Evolutionary conservation across 169 alveolate genomes (phyloP).

Genomic region (Cryptosporidium ryanae): DNA sequence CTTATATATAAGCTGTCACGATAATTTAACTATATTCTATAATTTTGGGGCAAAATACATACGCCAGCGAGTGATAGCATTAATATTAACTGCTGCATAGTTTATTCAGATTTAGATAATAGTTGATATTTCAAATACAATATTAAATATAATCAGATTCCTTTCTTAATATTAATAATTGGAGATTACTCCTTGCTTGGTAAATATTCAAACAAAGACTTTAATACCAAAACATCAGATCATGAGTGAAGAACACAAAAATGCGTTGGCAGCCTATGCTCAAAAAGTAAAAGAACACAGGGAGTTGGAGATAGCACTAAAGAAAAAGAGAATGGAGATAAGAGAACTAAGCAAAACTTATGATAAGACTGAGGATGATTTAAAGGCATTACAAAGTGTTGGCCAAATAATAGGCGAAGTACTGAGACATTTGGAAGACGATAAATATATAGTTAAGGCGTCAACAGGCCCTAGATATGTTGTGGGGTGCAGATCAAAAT

Average conservation of each 20-base stretch:
- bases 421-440: slow-evolving; percentile 92
- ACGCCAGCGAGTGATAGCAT: too few species aligned
- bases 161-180: too few species aligned
- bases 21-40: too few species aligned
- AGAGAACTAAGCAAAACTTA: slow-evolving; percentile 84
- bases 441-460: slow-evolving; percentile 95
- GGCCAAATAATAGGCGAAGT: slow-evolving; percentile 99
- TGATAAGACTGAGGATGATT: slow-evolving; percentile 95
- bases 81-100: too few species aligned
- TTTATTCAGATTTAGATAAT: too few species aligned
- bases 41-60: too few species aligned
- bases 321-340: slow-evolving; percentile 83
- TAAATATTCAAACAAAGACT: not conserved
- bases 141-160: too few species aligned
- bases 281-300: slow-evolving; percentile 81
- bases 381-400: slow-evolving; percentile 96
- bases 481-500: slow-evolving; percentile 94
- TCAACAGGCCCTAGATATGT: slow-evolving; percentile 98
- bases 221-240: not conserved
- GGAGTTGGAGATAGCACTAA: slow-evolving; percentile 74
- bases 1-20: too few species aligned
- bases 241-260: slow-evolving; percentile 54
- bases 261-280: slow-evolving; percentile 76
- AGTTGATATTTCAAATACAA: too few species aligned
- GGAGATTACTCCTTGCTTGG: too few species aligned